phyloP scores from a whole-genome alignment of 805 yeast species.

The Sugiyamaella lignohabitans region DNA sequence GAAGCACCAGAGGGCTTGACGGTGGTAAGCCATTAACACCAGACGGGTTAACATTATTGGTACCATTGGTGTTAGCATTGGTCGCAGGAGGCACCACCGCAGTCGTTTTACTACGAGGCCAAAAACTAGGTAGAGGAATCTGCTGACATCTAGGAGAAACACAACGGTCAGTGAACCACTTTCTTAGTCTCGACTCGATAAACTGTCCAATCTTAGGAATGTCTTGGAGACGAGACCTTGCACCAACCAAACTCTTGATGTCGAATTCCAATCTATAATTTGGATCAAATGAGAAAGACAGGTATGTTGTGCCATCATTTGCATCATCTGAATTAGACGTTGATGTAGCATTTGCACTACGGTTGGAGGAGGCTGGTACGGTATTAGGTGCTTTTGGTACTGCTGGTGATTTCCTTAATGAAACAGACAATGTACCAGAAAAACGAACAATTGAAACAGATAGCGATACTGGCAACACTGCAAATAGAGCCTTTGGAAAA shows the following conservation, averaged over 20 bases:
- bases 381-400: conserved; percentile 16
- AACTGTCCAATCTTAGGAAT: conserved; percentile 85
- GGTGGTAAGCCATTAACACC: background rate
- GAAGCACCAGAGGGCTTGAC: conserved; percentile 1
- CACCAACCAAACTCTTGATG: conserved; percentile 84
- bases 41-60: too few species aligned
- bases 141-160: conserved; percentile 91
- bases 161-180: conserved; percentile 89
- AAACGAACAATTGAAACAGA: conserved; percentile 86
- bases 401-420: conserved; percentile 29
- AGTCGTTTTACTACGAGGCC: conserved; percentile 48
- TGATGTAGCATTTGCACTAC: conserved; percentile 20
- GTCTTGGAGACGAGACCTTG: conserved; percentile 84
- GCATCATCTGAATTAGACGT: conserved; percentile 3
- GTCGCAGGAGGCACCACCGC: background rate
- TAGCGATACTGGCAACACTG: conserved; percentile 77
- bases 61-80: too few species aligned
- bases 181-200: conserved; percentile 72
- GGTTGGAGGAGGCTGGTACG: conserved; percentile 33
- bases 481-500: conserved; percentile 77
- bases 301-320: conserved; percentile 41
- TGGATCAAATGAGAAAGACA: conserved; percentile 86
- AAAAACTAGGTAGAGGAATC: conserved; percentile 73
- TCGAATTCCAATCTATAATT: conserved; percentile 86
- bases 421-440: conserved; percentile 81